Percentiles rank a stretch among this genome's conserved stretches.
Evolutionary conservation across 108 stramenopile genomes (phyloP).

Genomic region (Seminavis robusta): DNA sequence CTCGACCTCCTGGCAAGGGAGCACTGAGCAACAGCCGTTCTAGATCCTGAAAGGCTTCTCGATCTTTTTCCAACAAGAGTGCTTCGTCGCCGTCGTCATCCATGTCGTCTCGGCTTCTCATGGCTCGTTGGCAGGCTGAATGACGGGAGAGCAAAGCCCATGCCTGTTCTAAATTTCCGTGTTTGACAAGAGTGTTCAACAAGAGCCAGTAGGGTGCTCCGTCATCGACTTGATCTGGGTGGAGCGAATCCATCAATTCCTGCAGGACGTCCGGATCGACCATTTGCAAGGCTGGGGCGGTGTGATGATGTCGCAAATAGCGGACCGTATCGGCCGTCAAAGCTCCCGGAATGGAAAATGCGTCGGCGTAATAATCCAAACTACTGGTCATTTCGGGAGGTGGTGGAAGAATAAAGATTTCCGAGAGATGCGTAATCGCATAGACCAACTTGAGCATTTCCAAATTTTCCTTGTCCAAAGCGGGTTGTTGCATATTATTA

Average conservation of each 20-base stretch:
- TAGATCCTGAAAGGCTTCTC: conserved; percentile 32
- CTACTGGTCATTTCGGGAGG: neutral
- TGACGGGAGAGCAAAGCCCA: conserved; percentile 67
- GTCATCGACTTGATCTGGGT: conserved; percentile 56
- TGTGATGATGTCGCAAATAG: conserved; percentile 55
- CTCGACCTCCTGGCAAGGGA: conserved; percentile 74
- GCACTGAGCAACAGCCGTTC: conserved; percentile 56
- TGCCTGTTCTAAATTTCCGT: conserved; percentile 59
- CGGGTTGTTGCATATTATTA: conserved; percentile 1
- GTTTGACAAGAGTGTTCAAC: conserved; percentile 32
- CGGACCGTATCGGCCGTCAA: conserved; percentile 76
- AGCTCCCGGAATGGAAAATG: conserved; percentile 41
- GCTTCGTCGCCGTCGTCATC: conserved; percentile 4
- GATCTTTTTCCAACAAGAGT: conserved; percentile 11
- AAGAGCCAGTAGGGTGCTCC: conserved; percentile 53
- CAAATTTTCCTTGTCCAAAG: conserved; percentile 19
- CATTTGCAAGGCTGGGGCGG: conserved; percentile 3
- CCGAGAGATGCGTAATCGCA: conserved; percentile 59
- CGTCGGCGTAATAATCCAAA: conserved; percentile 13
- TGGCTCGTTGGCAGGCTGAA: conserved; percentile 45
- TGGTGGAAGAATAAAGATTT: conserved; percentile 52
- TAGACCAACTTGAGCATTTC: conserved; percentile 54
- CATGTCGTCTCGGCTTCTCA: neutral
- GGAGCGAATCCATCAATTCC: conserved; percentile 32
- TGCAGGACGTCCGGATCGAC: conserved; percentile 15